A percentile compares a stretch with the other conserved stretches of the same genome.
Conservation (phyloP, 1,284 basidiomycete species). For the Puccinia sorghi region DNA sequence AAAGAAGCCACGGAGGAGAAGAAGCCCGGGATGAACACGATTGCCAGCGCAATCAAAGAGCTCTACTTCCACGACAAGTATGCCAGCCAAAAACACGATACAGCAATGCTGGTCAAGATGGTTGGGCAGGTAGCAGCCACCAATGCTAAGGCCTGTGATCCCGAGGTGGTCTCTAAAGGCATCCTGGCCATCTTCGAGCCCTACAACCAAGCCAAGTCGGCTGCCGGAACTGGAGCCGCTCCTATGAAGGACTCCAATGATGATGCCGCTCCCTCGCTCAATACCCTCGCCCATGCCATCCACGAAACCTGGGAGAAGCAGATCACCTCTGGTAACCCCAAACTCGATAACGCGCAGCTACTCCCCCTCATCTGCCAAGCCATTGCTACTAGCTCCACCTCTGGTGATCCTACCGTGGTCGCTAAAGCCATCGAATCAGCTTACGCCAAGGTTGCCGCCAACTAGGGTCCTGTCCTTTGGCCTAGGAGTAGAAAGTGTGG, state of each 20-base stretch:
- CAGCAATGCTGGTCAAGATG: conserved; percentile 16
- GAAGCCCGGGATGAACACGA: conserved; percentile 15
- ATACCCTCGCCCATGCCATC: neutral
- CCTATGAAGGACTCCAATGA: too few species aligned
- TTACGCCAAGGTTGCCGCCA: neutral
- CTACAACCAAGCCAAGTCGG: neutral
- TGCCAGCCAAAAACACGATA: neutral
- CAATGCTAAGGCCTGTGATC: conserved; percentile 13
- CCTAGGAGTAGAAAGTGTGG: too few species aligned
- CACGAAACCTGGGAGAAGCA: conserved; percentile 22
- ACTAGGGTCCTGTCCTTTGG: neutral
- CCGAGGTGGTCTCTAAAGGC: conserved; percentile 16
- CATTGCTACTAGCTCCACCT: neutral
- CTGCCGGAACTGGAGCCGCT: neutral
- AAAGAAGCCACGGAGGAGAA: conserved; percentile 26
- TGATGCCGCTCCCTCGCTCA: neutral
- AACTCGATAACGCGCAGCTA: neutral
- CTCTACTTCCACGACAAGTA: conserved; percentile 32
- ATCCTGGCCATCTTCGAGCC: conserved; percentile 28
- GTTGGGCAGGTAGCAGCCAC: conserved; percentile 21
- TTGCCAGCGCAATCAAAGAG: conserved; percentile 17
- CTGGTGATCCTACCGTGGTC: conserved; percentile 1
- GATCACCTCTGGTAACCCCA: neutral
- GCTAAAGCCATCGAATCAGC: conserved; percentile 14
- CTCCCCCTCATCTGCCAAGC: neutral